phyloP scores from a whole-genome alignment of 225 moss, liverwort and hornwort genomes.

The Anthoceros angustus region DNA sequence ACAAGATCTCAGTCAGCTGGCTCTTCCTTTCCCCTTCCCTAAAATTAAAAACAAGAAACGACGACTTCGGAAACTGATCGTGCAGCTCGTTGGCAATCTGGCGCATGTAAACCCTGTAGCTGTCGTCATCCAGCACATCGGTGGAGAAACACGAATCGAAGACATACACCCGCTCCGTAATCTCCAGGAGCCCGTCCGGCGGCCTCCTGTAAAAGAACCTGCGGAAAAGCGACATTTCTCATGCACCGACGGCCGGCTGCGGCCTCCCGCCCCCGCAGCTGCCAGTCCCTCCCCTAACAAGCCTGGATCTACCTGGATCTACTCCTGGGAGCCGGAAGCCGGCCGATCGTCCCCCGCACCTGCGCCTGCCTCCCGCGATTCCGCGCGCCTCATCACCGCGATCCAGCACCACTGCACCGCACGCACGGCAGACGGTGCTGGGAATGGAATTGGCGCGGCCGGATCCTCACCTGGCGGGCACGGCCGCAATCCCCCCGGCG shows the following conservation, averaged over 20 bases:
- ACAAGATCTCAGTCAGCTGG: constrained; percentile 88
- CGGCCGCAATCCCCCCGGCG: too few species aligned
- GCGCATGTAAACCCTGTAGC: constrained; percentile 91
- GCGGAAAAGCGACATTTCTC: constrained; percentile 98
- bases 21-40: constrained; percentile 99
- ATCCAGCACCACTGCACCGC: too few species aligned
- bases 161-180: constrained; percentile 90
- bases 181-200: constrained; percentile 97
- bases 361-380: too few species aligned
- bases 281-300: too few species aligned
- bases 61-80: constrained; percentile 94
- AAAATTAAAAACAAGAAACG: constrained; percentile 88
- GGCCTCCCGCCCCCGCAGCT: too few species aligned
- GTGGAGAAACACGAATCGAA: constrained; percentile 99
- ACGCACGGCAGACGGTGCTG: too few species aligned
- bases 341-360: too few species aligned
- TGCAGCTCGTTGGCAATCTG: constrained; percentile 86
- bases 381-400: too few species aligned
- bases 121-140: constrained; percentile 91
- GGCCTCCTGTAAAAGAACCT: constrained; percentile 97
- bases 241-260: constrained; percentile 20
- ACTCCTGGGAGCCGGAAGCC: too few species aligned
- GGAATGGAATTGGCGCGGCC: too few species aligned
- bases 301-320: too few species aligned
- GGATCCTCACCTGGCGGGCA: too few species aligned